phyloP scores from a whole-genome alignment of 164 flowering plant species.

The Aristolochia fimbriata region DNA sequence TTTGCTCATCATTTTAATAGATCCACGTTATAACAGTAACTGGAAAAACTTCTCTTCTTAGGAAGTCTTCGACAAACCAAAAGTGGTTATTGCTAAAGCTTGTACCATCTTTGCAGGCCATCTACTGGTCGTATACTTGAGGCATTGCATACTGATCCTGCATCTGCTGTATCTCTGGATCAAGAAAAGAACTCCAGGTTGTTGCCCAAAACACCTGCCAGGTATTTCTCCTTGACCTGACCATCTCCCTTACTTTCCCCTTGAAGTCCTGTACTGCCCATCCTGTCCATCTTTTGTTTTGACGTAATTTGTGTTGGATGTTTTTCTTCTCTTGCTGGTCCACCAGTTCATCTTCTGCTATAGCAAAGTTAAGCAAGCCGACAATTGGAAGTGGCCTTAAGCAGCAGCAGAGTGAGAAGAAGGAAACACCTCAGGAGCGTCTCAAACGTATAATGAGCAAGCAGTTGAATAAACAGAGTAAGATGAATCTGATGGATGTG shows the following conservation, averaged over 20 bases:
- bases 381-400: conserved; percentile 39
- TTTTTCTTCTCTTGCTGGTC: conserved; percentile 2
- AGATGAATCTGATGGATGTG: conserved; percentile 4
- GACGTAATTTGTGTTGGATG: not conserved
- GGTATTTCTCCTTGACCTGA: conserved; percentile 26
- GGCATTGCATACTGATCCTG: conserved; percentile 95
- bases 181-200: conserved; percentile 52
- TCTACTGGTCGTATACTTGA: conserved; percentile 79
- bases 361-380: conserved; percentile 73
- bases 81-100: conserved; percentile 1
- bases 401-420: conserved; percentile 65
- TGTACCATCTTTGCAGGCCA: conserved; percentile 66
- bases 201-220: conserved; percentile 42
- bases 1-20: not conserved
- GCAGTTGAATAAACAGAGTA: conserved; percentile 93
- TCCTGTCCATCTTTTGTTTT: not conserved
- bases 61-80: not conserved
- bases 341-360: conserved; percentile 62
- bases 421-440: conserved; percentile 98
- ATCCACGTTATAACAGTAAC: too few relatives aligned
- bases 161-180: conserved; percentile 78
- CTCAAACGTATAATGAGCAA: conserved; percentile 95
- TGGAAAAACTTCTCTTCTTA: not conserved
- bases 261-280: not conserved
- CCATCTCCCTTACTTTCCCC: not conserved